Evolutionary conservation across 163 green algal species (phyloP).

Genomic region (Scenedesmus sp.): DNA sequence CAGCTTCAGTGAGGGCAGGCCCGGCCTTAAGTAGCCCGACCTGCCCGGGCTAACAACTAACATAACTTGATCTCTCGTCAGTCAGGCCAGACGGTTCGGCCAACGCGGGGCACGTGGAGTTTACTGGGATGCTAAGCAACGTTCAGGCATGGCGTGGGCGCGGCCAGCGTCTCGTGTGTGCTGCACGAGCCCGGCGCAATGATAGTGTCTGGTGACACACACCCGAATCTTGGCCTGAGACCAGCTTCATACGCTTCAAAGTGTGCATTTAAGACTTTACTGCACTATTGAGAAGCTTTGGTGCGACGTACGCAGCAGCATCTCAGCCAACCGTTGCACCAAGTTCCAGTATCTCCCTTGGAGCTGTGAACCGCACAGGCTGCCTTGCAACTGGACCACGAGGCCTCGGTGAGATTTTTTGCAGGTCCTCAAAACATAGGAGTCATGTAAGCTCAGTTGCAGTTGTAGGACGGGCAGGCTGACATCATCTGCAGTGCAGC

Average conservation of each 20-base stretch:
- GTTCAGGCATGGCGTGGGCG: not conserved
- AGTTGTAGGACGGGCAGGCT: not conserved
- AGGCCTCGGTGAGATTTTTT: not conserved
- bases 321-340: not conserved
- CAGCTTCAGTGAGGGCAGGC: not conserved
- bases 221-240: not conserved
- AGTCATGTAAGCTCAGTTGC: too few relatives aligned
- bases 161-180: not conserved
- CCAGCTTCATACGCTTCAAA: not conserved
- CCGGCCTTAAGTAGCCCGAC: not conserved
- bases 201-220: not conserved
- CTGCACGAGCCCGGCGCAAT: not conserved
- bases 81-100: not conserved
- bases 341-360: not conserved
- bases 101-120: not conserved
- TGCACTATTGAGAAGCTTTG: not conserved
- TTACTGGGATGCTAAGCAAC: not conserved
- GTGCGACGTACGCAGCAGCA: not conserved
- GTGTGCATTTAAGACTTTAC: not conserved
- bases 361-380: not conserved
- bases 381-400: not conserved
- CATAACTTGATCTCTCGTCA: slow-evolving; percentile 19
- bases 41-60: not conserved
- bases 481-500: not conserved
- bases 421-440: too few relatives aligned